Evolutionary conservation across 1,139 yeast genomes (phyloP), one percentile per base, ranked within the genome.

Genomic region (Diutina rugosa): DNA sequence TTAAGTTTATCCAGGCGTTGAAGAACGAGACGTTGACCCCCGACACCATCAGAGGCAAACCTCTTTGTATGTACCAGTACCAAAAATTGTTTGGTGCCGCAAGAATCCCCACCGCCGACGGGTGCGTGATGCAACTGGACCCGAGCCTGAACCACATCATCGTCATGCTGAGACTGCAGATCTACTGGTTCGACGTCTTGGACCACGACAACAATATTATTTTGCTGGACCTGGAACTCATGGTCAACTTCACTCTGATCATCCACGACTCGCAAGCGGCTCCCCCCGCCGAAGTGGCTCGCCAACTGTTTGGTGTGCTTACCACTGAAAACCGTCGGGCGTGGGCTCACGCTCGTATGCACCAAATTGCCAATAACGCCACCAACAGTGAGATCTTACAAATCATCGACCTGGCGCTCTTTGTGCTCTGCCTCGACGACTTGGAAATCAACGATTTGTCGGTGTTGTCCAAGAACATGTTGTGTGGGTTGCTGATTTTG

Each of bases 131-230:
- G 86, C 96, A 89, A 69, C 79, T 89, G 4, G 96, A 89, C 67
- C 68, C 78, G 18, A 74, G 82, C 14, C 83, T 95, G 1, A 86
- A 83, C 64, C 97, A 90, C 67, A 82, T 90, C 57, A 87, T 88
- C 38, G 91, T 90, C n/a, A 73, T 88, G 67, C 84, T 90, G 61
- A 85, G 87, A 65, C 87, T 96, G 5, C 96, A 90, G 69, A 87
- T 89, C 69, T 90, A 90, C 71, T 90, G 97, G 96, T 90, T 90
- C 68, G 96, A 90, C 67, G 97, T 90, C 2, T 74, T 90, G 64
- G 95, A 89, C 68, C 77, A 77, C 56, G 73, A 83, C 59, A 81
- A 87, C 66, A 85, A 87, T 64, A 73, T 90, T 61, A 77, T 87
- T 56, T 72, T 88, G 65, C 77, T 84, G 2, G 95, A 89, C 65